Evolutionary conservation across 108 stramenopile genomes (phyloP), one percentile per base, ranked within the genome.

Genomic region (Conticribra weissflogii): DNA sequence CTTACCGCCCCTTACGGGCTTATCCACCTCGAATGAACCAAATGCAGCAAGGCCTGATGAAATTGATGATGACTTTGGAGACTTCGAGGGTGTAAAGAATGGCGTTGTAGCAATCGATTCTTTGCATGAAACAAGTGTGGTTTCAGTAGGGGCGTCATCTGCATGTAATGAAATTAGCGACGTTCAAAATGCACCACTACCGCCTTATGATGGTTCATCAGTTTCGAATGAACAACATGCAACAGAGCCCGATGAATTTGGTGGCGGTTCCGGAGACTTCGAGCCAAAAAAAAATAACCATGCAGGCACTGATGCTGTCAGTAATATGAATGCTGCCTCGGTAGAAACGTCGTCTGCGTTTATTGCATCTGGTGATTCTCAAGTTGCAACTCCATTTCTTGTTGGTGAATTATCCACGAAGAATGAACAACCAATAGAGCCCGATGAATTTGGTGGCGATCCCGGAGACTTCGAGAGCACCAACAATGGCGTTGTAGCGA

Each of bases 241-340:
- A n/a, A n/a, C n/a, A n/a, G n/a, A n/a, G n/a, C n/a, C n/a, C n/a
- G 63, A 62, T 31, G 68, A 68, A 22, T 36, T 74, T 16, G 67
- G 63, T 15, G 52, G 19, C 14, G 70, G 46, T 41, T 72, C 66
- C 49, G 63, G 70, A 33, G 54, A 64, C 28, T 67, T 73, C 44
- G 66, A 64, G 19, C 24, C 36, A 21, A 24, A n/a, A 41, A 12
- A 12, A 5, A 12, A 41, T 9, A 41, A 41, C 36, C 36, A n/a
- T n/a, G n/a, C n/a, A n/a, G n/a, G n/a, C n/a, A n/a, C n/a, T n/a
- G n/a, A 41, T 64, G 1, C 27, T 27, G n/a, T 2, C 0, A 44
- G 22, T 45, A 41, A 27, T 45, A 21, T 17, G 19, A 49, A 3
- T 18, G 15, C 2, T 33, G 14, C 18, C 12, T 19, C 48, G 7